Percentiles rank a stretch among this genome's conserved stretches.
Evolutionary conservation across 495 filamentous ascomycete species (phyloP).

Genomic region (Baudoinia panamericana): DNA sequence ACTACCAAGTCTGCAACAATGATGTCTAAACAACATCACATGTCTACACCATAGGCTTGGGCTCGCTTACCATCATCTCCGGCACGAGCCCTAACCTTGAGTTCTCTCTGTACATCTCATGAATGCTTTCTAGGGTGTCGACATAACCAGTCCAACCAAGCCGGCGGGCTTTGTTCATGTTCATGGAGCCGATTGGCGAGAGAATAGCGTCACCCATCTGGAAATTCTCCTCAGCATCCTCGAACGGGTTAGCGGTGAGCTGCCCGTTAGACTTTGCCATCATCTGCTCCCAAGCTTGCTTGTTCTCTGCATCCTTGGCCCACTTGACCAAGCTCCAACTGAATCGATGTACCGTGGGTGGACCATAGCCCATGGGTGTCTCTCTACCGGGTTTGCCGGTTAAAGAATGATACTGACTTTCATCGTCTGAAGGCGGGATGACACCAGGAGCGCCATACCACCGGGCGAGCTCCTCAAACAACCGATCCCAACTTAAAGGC

Average conservation of each 20-base stretch:
- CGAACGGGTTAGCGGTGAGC: conserved; percentile 24
- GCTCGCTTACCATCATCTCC: too few relatives aligned
- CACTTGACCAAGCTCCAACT: conserved; percentile 34
- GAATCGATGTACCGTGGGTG: conserved; percentile 18
- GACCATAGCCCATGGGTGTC: conserved; percentile 16
- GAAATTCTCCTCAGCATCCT: conserved; percentile 23
- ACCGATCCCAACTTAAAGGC: conserved; percentile 32
- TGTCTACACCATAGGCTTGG: too few relatives aligned
- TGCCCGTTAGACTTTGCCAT: conserved; percentile 15
- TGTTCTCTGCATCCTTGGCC: conserved; percentile 33
- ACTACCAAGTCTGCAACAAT: too few relatives aligned
- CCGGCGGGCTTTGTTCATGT: conserved; percentile 30
- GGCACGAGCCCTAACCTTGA: not conserved
- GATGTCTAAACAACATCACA: too few relatives aligned
- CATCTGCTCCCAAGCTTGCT: conserved; percentile 32
- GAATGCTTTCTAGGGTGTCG: conserved; percentile 28
- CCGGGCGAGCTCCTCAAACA: conserved; percentile 35
- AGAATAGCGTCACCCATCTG: conserved; percentile 22
- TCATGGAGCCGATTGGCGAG: conserved; percentile 8
- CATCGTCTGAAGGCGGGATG: too few relatives aligned
- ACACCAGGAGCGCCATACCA: conserved; percentile 33
- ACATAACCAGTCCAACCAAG: conserved; percentile 33
- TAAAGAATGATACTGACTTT: too few relatives aligned
- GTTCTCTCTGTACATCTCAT: conserved; percentile 10
- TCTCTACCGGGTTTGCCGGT: too few relatives aligned